Conservation (phyloP, 176 grass and related monocot genomes). For the Melocanna baccifera region DNA sequence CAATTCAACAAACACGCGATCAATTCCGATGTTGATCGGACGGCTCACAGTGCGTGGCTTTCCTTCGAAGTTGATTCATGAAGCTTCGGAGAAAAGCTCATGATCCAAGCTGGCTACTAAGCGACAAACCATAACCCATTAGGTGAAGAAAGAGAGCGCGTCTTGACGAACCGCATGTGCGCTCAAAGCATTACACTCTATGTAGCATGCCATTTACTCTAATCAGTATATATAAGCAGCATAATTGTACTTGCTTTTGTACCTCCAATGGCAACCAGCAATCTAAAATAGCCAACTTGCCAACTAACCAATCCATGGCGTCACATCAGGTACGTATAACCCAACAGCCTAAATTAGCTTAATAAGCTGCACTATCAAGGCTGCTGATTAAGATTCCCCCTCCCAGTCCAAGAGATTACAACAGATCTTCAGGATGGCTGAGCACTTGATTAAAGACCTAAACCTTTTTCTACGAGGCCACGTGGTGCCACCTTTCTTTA, state of each 20-base stretch:
- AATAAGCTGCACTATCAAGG: conserved; percentile 26
- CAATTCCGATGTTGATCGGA: neutral
- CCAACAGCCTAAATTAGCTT: conserved; percentile 25
- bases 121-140: neutral
- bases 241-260: conserved; percentile 31
- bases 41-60: neutral
- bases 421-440: conserved; percentile 31
- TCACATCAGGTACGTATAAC: conserved; percentile 16
- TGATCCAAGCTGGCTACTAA: neutral
- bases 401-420: conserved; percentile 32
- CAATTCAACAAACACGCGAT: neutral
- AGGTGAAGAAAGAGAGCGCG: neutral
- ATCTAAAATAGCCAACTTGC: conserved; percentile 26
- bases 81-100: conserved; percentile 10
- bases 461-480: neutral
- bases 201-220: conserved; percentile 31
- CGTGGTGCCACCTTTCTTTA: conserved; percentile 9
- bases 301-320: neutral
- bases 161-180: conserved; percentile 31
- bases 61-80: conserved; percentile 23
- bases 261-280: conserved; percentile 5
- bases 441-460: conserved; percentile 20
- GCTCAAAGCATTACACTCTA: conserved; percentile 13
- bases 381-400: conserved; percentile 28
- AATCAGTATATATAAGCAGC: conserved; percentile 7